Conservation (phyloP, 2,329 filamentous ascomycete species). For the Diaporthe amygdali region DNA sequence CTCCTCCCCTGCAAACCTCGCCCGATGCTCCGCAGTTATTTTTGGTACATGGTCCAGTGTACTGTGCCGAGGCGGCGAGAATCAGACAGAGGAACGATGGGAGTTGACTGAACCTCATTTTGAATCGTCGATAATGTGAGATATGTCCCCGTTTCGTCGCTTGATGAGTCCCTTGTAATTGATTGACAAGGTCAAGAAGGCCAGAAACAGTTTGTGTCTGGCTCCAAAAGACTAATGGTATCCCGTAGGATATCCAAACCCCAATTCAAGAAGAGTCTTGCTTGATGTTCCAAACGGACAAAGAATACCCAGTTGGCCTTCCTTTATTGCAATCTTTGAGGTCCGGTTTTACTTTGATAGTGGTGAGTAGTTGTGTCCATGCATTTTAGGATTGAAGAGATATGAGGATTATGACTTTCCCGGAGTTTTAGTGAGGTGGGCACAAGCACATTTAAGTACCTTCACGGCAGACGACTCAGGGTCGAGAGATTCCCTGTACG, state of each 20-base stretch:
- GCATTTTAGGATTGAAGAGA: neutral
- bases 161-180: neutral
- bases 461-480: neutral
- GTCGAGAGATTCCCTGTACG: neutral
- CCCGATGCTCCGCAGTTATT: slow-evolving; percentile 1
- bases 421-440: neutral
- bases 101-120: neutral
- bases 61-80: neutral
- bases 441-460: neutral
- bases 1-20: neutral
- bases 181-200: neutral
- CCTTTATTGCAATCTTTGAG: too few relatives aligned
- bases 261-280: neutral
- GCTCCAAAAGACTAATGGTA: neutral
- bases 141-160: too few relatives aligned
- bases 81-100: neutral
- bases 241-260: neutral
- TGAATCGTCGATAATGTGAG: neutral
- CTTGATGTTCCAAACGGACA: neutral
- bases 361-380: too few relatives aligned
- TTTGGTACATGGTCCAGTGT: neutral
- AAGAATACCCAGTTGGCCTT: neutral
- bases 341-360: too few relatives aligned
- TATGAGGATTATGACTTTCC: neutral
- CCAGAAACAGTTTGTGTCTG: too few relatives aligned